phyloP scores from a whole-genome alignment of 805 yeast species.

The Kodamaea sagamina region DNA sequence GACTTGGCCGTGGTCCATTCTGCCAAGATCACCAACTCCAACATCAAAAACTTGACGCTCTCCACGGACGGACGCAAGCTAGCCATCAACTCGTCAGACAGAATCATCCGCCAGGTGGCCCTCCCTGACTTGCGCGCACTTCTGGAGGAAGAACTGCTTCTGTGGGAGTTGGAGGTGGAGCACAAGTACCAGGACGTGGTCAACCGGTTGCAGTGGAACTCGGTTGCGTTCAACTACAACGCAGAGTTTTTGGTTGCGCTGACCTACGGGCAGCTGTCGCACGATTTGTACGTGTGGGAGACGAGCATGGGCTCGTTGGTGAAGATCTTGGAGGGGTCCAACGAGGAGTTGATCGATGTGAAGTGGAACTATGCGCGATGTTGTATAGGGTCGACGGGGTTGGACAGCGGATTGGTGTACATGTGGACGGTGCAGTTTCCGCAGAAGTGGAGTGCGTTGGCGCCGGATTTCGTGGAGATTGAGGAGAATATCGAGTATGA shows the following conservation, averaged over 20 bases:
- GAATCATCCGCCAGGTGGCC: conserved; percentile 65
- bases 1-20: conserved; percentile 43
- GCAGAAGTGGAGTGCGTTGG: conserved; percentile 94
- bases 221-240: conserved; percentile 69
- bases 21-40: conserved; percentile 64
- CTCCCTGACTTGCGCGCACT: conserved; percentile 45
- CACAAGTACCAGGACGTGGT: conserved; percentile 90
- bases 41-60: conserved; percentile 66
- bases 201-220: conserved; percentile 85
- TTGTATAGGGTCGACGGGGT: conserved; percentile 76
- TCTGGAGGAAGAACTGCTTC: conserved; percentile 13
- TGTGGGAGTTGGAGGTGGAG: conserved; percentile 63
- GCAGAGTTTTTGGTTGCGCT: conserved; percentile 87
- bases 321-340: conserved; percentile 86
- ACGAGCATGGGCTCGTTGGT: conserved; percentile 84
- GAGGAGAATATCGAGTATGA: conserved; percentile 88
- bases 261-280: conserved; percentile 79
- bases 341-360: conserved; percentile 81
- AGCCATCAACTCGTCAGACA: conserved; percentile 75
- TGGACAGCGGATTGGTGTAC: conserved; percentile 80
- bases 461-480: conserved; percentile 93
- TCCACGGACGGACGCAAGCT: conserved; percentile 61
- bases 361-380: conserved; percentile 83
- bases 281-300: conserved; percentile 92
- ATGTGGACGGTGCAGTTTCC: conserved; percentile 82